A percentile compares a stretch with the other conserved stretches of the same genome.
phyloP scores from a whole-genome alignment of 352 stramenopile genomes.

The Phytophthora kernoviae region DNA sequence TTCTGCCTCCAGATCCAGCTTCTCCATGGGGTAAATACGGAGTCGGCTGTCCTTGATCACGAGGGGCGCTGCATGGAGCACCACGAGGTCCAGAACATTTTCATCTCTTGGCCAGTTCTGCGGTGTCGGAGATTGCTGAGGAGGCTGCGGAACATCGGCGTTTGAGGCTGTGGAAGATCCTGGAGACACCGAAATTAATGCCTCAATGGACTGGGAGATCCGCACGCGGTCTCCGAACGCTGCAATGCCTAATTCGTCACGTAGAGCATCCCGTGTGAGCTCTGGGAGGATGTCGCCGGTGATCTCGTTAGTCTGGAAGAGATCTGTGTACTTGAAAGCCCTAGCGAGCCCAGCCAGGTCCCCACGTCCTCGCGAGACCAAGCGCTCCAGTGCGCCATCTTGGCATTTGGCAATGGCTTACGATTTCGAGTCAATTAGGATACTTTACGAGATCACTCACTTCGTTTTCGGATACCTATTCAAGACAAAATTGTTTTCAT shows the following conservation, averaged over 20 bases:
- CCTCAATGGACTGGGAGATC: slow-evolving; percentile 62
- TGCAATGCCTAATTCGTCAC: slow-evolving; percentile 65
- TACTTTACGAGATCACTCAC: background rate
- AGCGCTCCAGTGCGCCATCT: slow-evolving; percentile 37
- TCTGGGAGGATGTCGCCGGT: slow-evolving; percentile 62
- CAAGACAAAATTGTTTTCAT: background rate
- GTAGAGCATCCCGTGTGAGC: slow-evolving; percentile 65
- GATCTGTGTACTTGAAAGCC: slow-evolving; percentile 38
- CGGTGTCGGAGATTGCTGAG: background rate
- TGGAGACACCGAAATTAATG: slow-evolving; percentile 29
- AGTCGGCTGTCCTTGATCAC: slow-evolving; percentile 76
- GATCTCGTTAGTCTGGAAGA: slow-evolving; percentile 65
- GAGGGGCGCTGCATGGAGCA: slow-evolving; percentile 81
- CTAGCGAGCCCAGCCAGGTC: slow-evolving; percentile 36
- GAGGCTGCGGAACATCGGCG: background rate
- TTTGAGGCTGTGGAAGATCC: slow-evolving; percentile 8
- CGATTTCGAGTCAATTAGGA: slow-evolving; percentile 3
- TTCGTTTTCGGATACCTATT: slow-evolving; percentile 7
- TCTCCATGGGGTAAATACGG: slow-evolving; percentile 84
- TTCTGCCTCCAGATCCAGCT: slow-evolving; percentile 79
- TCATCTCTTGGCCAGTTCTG: slow-evolving; percentile 25
- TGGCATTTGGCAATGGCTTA: slow-evolving; percentile 15
- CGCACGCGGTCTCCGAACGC: slow-evolving; percentile 67
- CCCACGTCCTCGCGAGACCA: slow-evolving; percentile 48
- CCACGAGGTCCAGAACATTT: slow-evolving; percentile 76